Evolutionary conservation across 2,329 filamentous ascomycete genomes (phyloP).

Genomic region (Penicillium sp.): DNA sequence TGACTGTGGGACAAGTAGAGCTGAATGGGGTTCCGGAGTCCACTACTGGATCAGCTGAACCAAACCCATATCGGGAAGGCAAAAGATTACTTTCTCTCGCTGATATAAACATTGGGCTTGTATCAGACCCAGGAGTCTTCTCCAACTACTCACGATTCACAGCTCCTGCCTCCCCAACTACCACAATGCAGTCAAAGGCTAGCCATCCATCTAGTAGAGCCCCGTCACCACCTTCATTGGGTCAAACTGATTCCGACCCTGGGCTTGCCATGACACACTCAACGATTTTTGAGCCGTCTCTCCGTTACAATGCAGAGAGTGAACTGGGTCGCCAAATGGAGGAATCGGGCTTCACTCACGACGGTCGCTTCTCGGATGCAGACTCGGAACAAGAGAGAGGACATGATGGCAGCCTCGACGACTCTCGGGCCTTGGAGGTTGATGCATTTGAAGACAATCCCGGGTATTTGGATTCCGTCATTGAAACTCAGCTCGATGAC

Average conservation of each 20-base stretch:
- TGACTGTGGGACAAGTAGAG: conserved; percentile 41
- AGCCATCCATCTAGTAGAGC: conserved; percentile 34
- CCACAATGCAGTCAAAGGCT: conserved; percentile 38
- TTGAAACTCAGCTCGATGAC: conserved; percentile 40
- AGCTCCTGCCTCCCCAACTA: conserved; percentile 36
- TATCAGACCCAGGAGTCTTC: conserved; percentile 56
- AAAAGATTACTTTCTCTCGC: conserved; percentile 52
- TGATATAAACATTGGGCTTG: conserved; percentile 50
- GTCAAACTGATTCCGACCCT: conserved; percentile 29
- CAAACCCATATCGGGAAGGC: conserved; percentile 33
- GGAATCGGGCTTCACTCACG: conserved; percentile 38
- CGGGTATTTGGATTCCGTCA: conserved; percentile 43
- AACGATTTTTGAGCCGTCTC: conserved; percentile 41
- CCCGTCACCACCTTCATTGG: conserved; percentile 31
- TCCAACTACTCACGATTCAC: conserved; percentile 48
- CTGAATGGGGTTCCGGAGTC: conserved; percentile 36
- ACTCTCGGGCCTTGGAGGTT: conserved; percentile 33
- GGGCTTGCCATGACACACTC: conserved; percentile 41
- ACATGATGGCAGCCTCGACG: conserved; percentile 29
- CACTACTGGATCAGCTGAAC: conserved; percentile 23
- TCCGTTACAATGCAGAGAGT: conserved; percentile 8
- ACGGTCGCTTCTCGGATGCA: conserved; percentile 49
- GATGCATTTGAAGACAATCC: conserved; percentile 42
- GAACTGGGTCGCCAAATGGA: conserved; percentile 22
- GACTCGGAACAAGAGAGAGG: conserved; percentile 41